phyloP scores from a whole-genome alignment of 345 rosid species.

The Odontarrhena argentea region DNA sequence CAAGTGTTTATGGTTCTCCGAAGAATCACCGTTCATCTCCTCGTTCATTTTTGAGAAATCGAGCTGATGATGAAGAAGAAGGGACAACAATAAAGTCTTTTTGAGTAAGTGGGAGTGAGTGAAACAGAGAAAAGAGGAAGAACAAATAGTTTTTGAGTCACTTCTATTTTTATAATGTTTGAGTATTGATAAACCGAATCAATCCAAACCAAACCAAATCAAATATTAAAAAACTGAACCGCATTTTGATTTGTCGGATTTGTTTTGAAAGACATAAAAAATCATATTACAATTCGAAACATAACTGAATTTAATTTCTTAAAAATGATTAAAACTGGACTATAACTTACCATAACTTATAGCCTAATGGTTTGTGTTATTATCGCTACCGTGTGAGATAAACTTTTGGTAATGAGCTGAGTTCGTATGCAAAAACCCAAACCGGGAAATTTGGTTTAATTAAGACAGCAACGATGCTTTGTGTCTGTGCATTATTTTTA shows the following conservation, averaged over 20 bases:
- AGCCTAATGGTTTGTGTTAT: no score
- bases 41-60: conserved; percentile 47
- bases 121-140: conserved; percentile 17
- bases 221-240: background rate
- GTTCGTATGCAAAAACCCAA: background rate
- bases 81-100: background rate
- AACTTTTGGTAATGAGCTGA: no score
- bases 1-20: conserved; percentile 35
- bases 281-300: no score
- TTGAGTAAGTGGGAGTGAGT: conserved; percentile 40
- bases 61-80: background rate
- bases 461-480: conserved; percentile 37
- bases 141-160: background rate
- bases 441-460: background rate
- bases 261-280: no score
- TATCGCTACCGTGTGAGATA: no score
- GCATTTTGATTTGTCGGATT: background rate
- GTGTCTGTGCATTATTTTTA: conserved; percentile 28
- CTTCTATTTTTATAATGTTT: background rate
- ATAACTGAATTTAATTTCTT: no score
- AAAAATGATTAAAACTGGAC: no score
- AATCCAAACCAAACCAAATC: background rate
- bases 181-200: background rate
- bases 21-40: conserved; percentile 62
- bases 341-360: no score